Base-by-base conservation (phyloP, 805 yeast species). In the Yarrowia sp. region DNA sequence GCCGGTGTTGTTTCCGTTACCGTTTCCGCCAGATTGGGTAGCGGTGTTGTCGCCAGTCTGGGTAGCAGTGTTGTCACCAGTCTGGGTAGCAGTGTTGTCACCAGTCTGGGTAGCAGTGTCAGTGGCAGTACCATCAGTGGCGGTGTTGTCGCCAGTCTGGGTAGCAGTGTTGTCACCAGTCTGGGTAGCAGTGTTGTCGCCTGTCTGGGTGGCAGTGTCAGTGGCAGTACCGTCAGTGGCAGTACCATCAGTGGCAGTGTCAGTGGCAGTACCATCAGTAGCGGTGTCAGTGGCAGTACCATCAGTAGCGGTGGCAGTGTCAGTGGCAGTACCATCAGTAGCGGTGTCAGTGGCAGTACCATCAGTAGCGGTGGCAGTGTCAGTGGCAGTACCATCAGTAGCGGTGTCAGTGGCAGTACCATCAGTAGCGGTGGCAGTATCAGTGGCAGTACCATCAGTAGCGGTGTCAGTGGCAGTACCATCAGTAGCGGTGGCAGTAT, bases 151-250 rank as follows among this genome's bases (percentile, higher is more conserved):
- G 14, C 54, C 54, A 21, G 54, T 48, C 26, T 30, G 22, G 38
- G 38, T 48, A 14, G 54, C 38, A 32, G 36, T 48, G 51, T 46
- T 46, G 35, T 38, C 54, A 14, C 54, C 54, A 14, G 49, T 44
- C 32, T 24, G 16, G 14, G 33, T 26, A 26, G 49, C 33, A n/a
- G 54, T 48, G 54, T 48, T 41, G 17, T 30, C 48, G 19, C 48
- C 48, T 14, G 48, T 41, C 24, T 21, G 17, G 11, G 30, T 44
- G 14, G 49, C 33, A 22, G 46, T 43, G 48, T 43, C 14, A 22
- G 32, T 10, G 10, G 21, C 36, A 28, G 51, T 22, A 14, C 35
- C 35, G 40, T 49, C 30, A 1, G 36, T 36, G 35, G 24, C 51
- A 28, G 51, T 46, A 11, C n/a, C n/a, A n/a, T 26, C 4, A 32